A percentile compares a stretch with the other conserved stretches of the same genome.
Conservation (phyloP, 139 green algal genomes). For the Volvox reticuliferus region DNA sequence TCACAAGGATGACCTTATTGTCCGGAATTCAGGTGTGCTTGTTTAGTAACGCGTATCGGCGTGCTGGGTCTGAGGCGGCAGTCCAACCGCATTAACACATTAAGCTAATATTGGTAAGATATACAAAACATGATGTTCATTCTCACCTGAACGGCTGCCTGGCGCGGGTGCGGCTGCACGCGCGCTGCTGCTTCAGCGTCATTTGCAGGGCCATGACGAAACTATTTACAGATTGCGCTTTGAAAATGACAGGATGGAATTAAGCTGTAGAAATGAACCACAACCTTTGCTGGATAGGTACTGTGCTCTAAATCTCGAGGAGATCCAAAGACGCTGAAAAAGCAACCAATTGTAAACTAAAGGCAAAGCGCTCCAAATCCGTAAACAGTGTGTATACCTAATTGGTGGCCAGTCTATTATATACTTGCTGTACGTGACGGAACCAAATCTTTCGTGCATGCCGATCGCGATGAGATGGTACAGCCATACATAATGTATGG, state of each 20-base stretch:
- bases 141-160: slow-evolving; percentile 33
- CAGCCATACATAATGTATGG: neutral
- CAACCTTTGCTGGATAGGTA: neutral
- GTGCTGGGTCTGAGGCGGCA: neutral
- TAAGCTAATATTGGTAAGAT: too few species aligned
- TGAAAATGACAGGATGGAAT: neutral
- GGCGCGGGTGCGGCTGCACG: neutral
- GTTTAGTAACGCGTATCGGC: neutral
- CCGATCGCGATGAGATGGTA: neutral
- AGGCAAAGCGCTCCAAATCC: neutral
- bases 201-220: slow-evolving; percentile 25
- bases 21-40: neutral
- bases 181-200: slow-evolving; percentile 39
- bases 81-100: neutral
- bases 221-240: neutral
- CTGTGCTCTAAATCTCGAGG: neutral
- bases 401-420: neutral
- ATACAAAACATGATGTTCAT: neutral
- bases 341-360: neutral
- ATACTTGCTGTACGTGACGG: neutral
- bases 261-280: neutral
- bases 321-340: neutral
- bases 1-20: neutral
- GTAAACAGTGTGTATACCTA: neutral
- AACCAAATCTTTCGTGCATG: neutral